These are phyloP conservation scores for Heritiera fomes DNA, from an alignment of 345 rosid species.

Conservation along the genomic window DNA sequence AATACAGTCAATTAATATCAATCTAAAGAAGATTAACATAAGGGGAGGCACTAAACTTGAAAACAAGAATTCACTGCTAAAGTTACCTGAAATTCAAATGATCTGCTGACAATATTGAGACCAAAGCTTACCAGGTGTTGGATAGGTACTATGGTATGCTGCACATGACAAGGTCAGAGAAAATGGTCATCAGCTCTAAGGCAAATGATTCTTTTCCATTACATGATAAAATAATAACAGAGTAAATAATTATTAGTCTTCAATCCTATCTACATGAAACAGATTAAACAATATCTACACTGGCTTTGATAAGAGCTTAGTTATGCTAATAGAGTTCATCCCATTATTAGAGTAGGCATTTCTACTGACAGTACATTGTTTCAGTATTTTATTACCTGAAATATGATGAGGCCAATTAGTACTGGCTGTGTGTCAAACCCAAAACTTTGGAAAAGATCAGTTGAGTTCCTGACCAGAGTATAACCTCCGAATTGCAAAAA, in stretches of 20 bases:
- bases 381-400: constrained; percentile 64
- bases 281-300: not conserved
- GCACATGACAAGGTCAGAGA: constrained; percentile 32
- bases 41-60: not conserved
- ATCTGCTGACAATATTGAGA: constrained; percentile 91
- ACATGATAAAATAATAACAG: not conserved
- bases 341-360: not conserved
- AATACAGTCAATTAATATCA: constrained; percentile 3
- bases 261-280: not conserved
- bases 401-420: constrained; percentile 89
- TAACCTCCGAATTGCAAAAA: constrained; percentile 94
- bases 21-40: not conserved
- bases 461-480: constrained; percentile 95
- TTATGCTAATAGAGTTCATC: not conserved
- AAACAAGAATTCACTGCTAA: constrained; percentile 13
- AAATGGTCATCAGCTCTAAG: constrained; percentile 18
- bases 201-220: constrained; percentile 10
- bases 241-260: not conserved
- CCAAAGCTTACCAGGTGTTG: constrained; percentile 88
- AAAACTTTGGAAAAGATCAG: constrained; percentile 91
- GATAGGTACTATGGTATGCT: constrained; percentile 92
- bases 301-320: not conserved
- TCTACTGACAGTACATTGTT: not conserved
- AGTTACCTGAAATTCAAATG: constrained; percentile 96
- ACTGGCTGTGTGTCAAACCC: constrained; percentile 95